phyloP scores from a whole-genome alignment of 1,284 basidiomycete species.

The Salmacisia buchloeana region DNA sequence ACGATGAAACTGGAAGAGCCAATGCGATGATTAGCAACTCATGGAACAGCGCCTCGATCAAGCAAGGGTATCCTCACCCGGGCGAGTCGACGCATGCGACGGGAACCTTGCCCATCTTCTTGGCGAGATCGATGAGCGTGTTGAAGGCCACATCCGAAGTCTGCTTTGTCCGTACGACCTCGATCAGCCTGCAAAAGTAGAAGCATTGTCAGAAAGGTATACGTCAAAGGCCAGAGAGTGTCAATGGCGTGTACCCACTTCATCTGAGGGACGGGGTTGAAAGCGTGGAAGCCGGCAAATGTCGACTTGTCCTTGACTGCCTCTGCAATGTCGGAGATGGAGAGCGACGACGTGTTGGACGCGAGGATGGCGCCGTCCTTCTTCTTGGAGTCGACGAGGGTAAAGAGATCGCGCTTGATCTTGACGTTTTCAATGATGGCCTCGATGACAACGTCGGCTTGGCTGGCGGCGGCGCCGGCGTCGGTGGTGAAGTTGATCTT shows the following conservation, averaged over 20 bases:
- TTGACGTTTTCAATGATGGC: conserved; percentile 60
- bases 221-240: not conserved
- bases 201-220: not conserved
- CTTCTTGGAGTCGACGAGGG: conserved; percentile 56
- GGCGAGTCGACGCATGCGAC: conserved; percentile 57
- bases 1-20: conserved; percentile 54
- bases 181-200: conserved; percentile 43
- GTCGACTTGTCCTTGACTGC: conserved; percentile 30
- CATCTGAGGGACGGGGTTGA: conserved; percentile 56
- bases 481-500: conserved; percentile 57
- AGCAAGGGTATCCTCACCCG: conserved; percentile 17
- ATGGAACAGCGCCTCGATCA: not conserved
- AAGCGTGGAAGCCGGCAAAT: conserved; percentile 56
- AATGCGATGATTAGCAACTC: conserved; percentile 2
- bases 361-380: conserved; percentile 56
- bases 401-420: conserved; percentile 59
- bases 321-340: conserved; percentile 56
- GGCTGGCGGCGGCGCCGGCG: conserved; percentile 54
- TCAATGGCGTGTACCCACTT: too few relatives aligned
- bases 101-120: conserved; percentile 57
- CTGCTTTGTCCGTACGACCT: conserved; percentile 56
- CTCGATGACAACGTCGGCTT: conserved; percentile 59
- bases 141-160: conserved; percentile 56
- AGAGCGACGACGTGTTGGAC: conserved; percentile 58
- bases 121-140: conserved; percentile 55